These are phyloP conservation scores for Lentinus tigrinus DNA, from an alignment of 768 basidiomycete species.

Conservation along the genomic window DNA sequence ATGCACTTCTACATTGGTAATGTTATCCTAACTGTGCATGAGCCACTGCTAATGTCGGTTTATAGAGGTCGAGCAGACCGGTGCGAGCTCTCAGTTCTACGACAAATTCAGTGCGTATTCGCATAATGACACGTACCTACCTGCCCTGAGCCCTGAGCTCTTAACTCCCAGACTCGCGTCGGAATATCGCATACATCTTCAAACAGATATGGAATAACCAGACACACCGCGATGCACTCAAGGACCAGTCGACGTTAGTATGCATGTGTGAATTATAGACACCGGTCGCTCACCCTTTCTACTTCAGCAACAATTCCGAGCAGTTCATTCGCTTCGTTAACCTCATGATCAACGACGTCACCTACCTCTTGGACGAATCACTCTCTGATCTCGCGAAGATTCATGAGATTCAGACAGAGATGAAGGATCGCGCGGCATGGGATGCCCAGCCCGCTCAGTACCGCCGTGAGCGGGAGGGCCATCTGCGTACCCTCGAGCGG, in stretches of 20 bases:
- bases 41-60: neutral
- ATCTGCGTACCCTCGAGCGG: slow-evolving; percentile 77
- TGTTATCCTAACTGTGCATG: slow-evolving; percentile 17
- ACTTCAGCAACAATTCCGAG: slow-evolving; percentile 66
- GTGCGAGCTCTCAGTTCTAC: slow-evolving; percentile 97
- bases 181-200: slow-evolving; percentile 85
- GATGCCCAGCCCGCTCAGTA: slow-evolving; percentile 61
- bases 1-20: slow-evolving; percentile 94
- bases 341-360: slow-evolving; percentile 98
- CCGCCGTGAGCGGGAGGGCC: slow-evolving; percentile 79
- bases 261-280: neutral
- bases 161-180: slow-evolving; percentile 38
- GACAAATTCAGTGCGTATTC: slow-evolving; percentile 86
- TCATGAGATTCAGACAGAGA: slow-evolving; percentile 80
- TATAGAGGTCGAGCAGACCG: slow-evolving; percentile 94
- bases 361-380: slow-evolving; percentile 96
- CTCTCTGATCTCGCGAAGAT: slow-evolving; percentile 87
- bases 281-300: neutral
- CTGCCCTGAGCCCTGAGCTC: neutral
- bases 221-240: slow-evolving; percentile 82
- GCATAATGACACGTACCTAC: neutral
- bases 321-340: slow-evolving; percentile 96
- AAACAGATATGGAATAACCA: slow-evolving; percentile 93
- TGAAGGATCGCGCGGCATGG: slow-evolving; percentile 76
- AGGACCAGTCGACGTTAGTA: slow-evolving; percentile 71